Conservation (phyloP, 2,329 filamentous ascomycete genomes). For the Cladosporium halotolerans region DNA sequence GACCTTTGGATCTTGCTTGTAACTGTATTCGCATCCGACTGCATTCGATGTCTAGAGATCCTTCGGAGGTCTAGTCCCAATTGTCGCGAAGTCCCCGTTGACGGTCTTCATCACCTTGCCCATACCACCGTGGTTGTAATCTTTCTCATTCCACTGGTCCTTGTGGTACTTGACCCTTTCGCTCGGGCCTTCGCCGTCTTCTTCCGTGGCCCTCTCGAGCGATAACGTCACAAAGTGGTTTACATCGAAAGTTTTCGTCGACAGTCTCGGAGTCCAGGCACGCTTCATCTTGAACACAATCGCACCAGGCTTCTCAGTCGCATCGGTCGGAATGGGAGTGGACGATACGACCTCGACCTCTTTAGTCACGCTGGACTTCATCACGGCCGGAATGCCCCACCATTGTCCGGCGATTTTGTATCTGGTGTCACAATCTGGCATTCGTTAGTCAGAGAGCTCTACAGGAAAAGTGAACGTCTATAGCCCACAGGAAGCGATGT, state of each 20-base stretch:
- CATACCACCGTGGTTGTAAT: constrained; percentile 42
- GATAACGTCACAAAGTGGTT: constrained; percentile 38
- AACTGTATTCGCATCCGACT: background rate
- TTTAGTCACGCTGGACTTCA: constrained; percentile 14
- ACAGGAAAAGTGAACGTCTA: background rate
- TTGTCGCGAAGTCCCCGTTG: constrained; percentile 44
- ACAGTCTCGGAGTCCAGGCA: constrained; percentile 40
- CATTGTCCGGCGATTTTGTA: constrained; percentile 49
- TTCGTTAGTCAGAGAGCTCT: background rate
- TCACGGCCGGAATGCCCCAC: constrained; percentile 33
- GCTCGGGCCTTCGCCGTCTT: constrained; percentile 23
- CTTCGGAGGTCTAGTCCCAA: constrained; percentile 36
- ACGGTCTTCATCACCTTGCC: constrained; percentile 45
- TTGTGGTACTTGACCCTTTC: constrained; percentile 44
- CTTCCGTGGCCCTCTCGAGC: constrained; percentile 20
- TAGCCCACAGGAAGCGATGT: constrained; percentile 32
- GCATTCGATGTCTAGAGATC: constrained; percentile 14
- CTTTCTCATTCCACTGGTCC: constrained; percentile 47
- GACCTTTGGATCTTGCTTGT: no score
- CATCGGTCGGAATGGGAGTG: constrained; percentile 37
- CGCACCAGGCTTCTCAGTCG: constrained; percentile 33
- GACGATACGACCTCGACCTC: constrained; percentile 15
- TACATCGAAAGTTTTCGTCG: constrained; percentile 27
- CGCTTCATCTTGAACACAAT: constrained; percentile 46
- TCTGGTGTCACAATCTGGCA: constrained; percentile 37